These are phyloP conservation scores for Zasmidium citrigriseum DNA, from an alignment of 2,329 filamentous ascomycete genomes.

Conservation along the genomic window DNA sequence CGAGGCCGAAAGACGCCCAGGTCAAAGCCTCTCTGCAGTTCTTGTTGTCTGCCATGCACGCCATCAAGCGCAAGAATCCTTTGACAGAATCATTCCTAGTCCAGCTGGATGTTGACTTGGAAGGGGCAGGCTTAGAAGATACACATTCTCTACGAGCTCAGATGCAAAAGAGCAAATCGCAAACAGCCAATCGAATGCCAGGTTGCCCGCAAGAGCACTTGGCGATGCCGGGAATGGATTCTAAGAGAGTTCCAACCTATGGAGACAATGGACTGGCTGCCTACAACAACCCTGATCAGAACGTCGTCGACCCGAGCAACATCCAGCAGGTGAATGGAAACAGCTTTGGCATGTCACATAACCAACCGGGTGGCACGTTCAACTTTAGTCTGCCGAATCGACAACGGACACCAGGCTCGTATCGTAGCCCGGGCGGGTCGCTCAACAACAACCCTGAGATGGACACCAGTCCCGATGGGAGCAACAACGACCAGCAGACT, in stretches of 20 bases:
- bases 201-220: conserved; percentile 22
- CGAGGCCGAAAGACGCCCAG: conserved; percentile 79
- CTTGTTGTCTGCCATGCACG: conserved; percentile 85
- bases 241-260: conserved; percentile 14
- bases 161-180: conserved; percentile 11
- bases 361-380: neutral
- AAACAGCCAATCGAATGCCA: conserved; percentile 2
- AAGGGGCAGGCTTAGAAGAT: conserved; percentile 64
- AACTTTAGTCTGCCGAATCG: conserved; percentile 28
- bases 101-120: conserved; percentile 88
- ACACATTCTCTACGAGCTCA: conserved; percentile 24
- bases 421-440: conserved; percentile 5
- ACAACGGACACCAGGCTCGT: conserved; percentile 26
- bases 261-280: conserved; percentile 26
- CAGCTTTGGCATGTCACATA: no score
- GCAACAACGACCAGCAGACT: conserved; percentile 27
- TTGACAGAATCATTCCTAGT: conserved; percentile 93
- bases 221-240: conserved; percentile 5
- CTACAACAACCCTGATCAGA: conserved; percentile 21
- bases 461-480: conserved; percentile 34
- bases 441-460: conserved; percentile 24
- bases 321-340: neutral
- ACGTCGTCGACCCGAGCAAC: neutral
- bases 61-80: conserved; percentile 82
- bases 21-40: conserved; percentile 84